Base-by-base conservation (phyloP, 2,329 filamentous ascomycete genomes). In the Colletotrichum higginsianum region DNA sequence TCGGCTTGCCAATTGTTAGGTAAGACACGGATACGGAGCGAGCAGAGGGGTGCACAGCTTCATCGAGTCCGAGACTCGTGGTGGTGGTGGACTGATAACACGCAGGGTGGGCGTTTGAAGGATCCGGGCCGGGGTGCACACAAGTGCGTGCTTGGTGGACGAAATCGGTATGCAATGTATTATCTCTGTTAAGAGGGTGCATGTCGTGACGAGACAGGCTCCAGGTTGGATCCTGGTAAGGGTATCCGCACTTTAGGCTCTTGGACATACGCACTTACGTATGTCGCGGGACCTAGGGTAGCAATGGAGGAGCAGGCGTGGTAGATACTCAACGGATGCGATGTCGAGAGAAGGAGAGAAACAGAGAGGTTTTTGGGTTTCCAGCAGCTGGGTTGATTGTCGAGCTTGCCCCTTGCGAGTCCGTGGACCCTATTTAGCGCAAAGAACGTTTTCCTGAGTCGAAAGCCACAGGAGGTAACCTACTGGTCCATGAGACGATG, bases 221-320 rank as follows among this genome's bases (percentile, higher is more conserved):
- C 42, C 15, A 38, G 16, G 52, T 60, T 68, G 68, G 68, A 64
- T 49, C 68, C 47, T 16, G 46, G 58, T 30, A 26, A 44, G 49
- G 65, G 68, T 67, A 68, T 68, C 65, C 65, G 68, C 58, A 64
- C 68, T 68, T 68, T 68, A 68, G 53, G 68, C 68, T 71, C 53
- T 16, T 58, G 16, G 52, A 47, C 46, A 55, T 71, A 53, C 64
- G 38, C 47, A 53, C 64, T 71, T 71, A 57, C 67, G 67, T 71
- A 67, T 67, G 56, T 58, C 55, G 50, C 64, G 57, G 50, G 57
- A 38, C 21, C 47, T n/a, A 49, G 40, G 56, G 38, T 61, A 50
- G 35, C 56, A 44, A 57, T 40, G 49, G 21, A 47, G 57, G 38
- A 67, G 26, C 46, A 50, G 49, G 40, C 47, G 35, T 38, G 49